Percentiles rank a stretch among this genome's conserved stretches.
Conservation (phyloP, 2,329 filamentous ascomycete genomes). For the Graphilbum sp. region DNA sequence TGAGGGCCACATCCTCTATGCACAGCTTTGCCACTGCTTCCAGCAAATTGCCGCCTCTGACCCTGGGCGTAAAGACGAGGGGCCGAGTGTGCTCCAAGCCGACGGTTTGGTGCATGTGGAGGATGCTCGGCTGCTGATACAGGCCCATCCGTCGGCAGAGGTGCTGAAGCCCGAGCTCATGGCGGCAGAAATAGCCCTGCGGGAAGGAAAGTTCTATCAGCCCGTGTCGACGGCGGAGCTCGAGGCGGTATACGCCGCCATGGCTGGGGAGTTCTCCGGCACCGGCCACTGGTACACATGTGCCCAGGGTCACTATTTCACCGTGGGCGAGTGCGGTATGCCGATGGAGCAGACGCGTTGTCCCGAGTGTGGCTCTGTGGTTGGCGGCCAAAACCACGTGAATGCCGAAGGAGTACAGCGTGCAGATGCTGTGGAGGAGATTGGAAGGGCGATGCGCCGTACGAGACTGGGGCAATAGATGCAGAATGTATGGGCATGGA, state of each 20-base stretch:
- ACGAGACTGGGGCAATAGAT: too few relatives aligned
- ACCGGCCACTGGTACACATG: slow-evolving; percentile 49
- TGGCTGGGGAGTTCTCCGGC: slow-evolving; percentile 30
- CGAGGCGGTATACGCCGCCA: slow-evolving; percentile 30
- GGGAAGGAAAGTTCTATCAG: slow-evolving; percentile 16
- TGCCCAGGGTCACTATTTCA: slow-evolving; percentile 41
- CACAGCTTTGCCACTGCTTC: slow-evolving; percentile 20
- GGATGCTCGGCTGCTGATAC: too few relatives aligned
- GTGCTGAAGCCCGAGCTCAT: slow-evolving; percentile 5
- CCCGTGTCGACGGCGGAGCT: slow-evolving; percentile 34
- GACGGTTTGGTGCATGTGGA: too few relatives aligned
- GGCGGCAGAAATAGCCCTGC: background rate
- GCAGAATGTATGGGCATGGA: too few relatives aligned
- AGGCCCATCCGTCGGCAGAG: too few relatives aligned
- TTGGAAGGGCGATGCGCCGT: too few relatives aligned
- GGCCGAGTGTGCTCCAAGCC: too few relatives aligned
- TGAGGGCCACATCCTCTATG: slow-evolving; percentile 33
- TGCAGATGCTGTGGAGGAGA: too few relatives aligned
- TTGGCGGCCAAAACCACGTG: slow-evolving; percentile 31
- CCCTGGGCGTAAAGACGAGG: too few relatives aligned
- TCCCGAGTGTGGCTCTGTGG: slow-evolving; percentile 40
- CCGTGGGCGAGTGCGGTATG: slow-evolving; percentile 50
- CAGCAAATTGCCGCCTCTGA: too few relatives aligned
- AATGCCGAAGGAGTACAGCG: too few relatives aligned
- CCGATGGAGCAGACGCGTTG: slow-evolving; percentile 45